Percentiles rank a stretch among this genome's conserved stretches.
Conservation (phyloP, 179 eudicot species). For the Dionaea muscipula region DNA sequence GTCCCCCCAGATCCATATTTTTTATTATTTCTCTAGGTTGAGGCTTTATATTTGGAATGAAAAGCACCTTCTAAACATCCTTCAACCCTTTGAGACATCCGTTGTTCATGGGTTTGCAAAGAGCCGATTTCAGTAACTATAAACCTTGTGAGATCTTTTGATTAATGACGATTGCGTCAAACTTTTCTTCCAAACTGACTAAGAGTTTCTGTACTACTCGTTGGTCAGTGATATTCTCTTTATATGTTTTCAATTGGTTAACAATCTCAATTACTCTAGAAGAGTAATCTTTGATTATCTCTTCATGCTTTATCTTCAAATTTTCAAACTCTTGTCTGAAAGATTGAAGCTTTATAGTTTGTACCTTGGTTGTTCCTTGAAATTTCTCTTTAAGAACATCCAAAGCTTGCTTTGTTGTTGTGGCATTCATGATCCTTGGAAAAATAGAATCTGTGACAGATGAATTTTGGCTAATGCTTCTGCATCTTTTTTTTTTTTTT, state of each 20-base stretch:
- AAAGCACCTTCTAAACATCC: not conserved
- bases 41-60: not conserved
- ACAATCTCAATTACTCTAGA: constrained; percentile 5
- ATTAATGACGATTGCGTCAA: constrained; percentile 3
- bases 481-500: not conserved
- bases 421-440: not conserved
- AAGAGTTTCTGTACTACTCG: constrained; percentile 9
- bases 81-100: not conserved
- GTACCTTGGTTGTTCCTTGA: too few relatives aligned
- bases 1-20: not conserved
- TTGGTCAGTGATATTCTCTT: constrained; percentile 5
- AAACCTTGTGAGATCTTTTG: not conserved
- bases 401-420: not conserved
- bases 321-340: constrained; percentile 15
- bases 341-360: not conserved
- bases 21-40: not conserved
- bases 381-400: not conserved
- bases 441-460: not conserved
- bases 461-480: not conserved
- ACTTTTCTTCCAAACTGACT: constrained; percentile 4
- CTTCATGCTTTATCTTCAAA: constrained; percentile 7
- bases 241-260: constrained; percentile 13
- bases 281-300: constrained; percentile 6
- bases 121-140: not conserved
- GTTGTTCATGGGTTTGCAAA: constrained; percentile 3